These are phyloP conservation scores for Xylaria flabelliformis DNA, from an alignment of 495 filamentous ascomycete genomes.

Conservation along the genomic window DNA sequence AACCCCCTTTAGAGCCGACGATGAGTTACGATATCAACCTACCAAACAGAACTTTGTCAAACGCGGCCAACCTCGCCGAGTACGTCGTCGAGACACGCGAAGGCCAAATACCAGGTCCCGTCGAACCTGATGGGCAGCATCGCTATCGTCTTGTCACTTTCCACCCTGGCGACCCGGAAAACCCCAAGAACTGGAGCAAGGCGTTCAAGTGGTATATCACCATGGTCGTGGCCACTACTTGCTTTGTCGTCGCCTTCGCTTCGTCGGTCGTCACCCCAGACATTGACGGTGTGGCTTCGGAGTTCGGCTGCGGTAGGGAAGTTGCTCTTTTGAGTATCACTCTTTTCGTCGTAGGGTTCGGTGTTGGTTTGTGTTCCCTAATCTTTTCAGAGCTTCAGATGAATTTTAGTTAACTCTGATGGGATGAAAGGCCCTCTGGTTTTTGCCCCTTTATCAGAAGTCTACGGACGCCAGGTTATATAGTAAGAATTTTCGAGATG, in stretches of 20 bases:
- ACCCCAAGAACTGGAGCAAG: constrained; percentile 74
- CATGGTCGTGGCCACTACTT: constrained; percentile 68
- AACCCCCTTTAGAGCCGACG: constrained; percentile 13
- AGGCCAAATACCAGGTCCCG: constrained; percentile 67
- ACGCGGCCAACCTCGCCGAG: constrained; percentile 66
- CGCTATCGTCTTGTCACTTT: constrained; percentile 79
- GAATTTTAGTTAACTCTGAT: neutral
- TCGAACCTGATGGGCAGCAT: constrained; percentile 57
- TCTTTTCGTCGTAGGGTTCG: constrained; percentile 81
- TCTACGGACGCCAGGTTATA: constrained; percentile 71
- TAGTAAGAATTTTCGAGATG: constrained; percentile 47
- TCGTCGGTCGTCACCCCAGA: constrained; percentile 74
- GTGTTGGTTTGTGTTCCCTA: constrained; percentile 57
- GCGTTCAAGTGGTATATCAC: constrained; percentile 70
- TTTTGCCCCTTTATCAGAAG: constrained; percentile 79
- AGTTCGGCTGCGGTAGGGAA: constrained; percentile 69
- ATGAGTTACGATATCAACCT: constrained; percentile 55
- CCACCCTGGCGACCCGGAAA: constrained; percentile 66
- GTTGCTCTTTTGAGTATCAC: constrained; percentile 71
- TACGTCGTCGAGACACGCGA: constrained; percentile 64
- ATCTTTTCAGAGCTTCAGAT: neutral
- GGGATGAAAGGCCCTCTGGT: constrained; percentile 66
- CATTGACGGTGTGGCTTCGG: constrained; percentile 61
- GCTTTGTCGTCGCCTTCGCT: constrained; percentile 69
- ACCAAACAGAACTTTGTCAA: constrained; percentile 66